Conservation (phyloP, 2,329 filamentous ascomycete species). For the Botrytis fragariae region DNA sequence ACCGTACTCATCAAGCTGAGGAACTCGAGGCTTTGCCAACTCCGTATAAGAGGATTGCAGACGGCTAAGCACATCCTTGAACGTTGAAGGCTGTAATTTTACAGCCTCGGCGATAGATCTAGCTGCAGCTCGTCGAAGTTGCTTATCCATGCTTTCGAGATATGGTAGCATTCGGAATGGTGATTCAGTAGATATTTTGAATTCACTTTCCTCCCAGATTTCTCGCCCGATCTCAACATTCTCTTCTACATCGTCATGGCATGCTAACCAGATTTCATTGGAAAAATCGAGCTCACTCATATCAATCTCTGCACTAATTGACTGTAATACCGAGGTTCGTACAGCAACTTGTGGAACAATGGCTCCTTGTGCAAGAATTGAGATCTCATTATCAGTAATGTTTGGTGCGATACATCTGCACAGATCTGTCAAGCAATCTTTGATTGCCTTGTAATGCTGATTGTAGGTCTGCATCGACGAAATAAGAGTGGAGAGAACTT, state of each 20-base stretch:
- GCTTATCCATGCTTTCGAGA: slow-evolving; percentile 73
- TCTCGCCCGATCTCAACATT: slow-evolving; percentile 79
- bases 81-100: slow-evolving; percentile 55
- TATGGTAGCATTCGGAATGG: slow-evolving; percentile 72
- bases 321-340: slow-evolving; percentile 80
- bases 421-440: slow-evolving; percentile 85
- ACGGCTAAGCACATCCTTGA: slow-evolving; percentile 60
- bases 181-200: slow-evolving; percentile 65
- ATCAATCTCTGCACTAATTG: slow-evolving; percentile 87
- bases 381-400: slow-evolving; percentile 69
- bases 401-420: slow-evolving; percentile 82
- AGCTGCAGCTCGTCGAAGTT: slow-evolving; percentile 80
- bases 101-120: slow-evolving; percentile 76
- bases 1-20: slow-evolving; percentile 86
- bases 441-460: slow-evolving; percentile 92
- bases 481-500: slow-evolving; percentile 70
- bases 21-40: slow-evolving; percentile 76
- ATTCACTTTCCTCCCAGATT: slow-evolving; percentile 93
- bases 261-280: slow-evolving; percentile 89
- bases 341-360: slow-evolving; percentile 80
- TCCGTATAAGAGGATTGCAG: slow-evolving; percentile 72
- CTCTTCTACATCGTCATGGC: slow-evolving; percentile 85
- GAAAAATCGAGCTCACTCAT: slow-evolving; percentile 83
- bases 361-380: slow-evolving; percentile 70
- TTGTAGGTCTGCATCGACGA: slow-evolving; percentile 82